Evolutionary conservation across 129 eudicot species (phyloP).

Genomic region (Erigeron canadensis): DNA sequence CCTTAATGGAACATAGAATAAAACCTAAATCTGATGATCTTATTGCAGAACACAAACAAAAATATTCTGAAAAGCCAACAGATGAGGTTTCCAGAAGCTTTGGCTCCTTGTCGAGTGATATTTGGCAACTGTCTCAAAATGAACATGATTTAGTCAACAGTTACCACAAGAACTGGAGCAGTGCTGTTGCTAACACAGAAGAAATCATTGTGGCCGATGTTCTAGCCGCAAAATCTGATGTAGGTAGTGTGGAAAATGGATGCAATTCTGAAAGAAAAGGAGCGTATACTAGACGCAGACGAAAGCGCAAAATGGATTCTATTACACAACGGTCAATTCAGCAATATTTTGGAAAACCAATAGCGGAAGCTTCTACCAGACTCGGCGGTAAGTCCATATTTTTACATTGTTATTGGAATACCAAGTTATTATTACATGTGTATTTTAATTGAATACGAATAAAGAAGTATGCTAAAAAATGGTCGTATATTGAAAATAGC

Average conservation of each 20-base stretch:
- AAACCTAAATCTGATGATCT: not conserved
- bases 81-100: not conserved
- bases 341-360: not conserved
- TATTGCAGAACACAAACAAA: not conserved
- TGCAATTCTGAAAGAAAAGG: not conserved
- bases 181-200: not conserved
- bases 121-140: not conserved
- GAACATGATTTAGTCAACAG: not conserved
- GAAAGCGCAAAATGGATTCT: slow-evolving; percentile 5
- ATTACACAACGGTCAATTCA: not conserved
- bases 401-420: no score
- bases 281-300: not conserved
- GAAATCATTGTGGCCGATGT: not conserved
- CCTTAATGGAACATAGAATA: not conserved
- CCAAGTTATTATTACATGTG: no score
- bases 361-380: not conserved
- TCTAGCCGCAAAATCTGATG: not conserved
- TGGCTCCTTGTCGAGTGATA: not conserved
- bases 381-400: not conserved
- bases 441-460: no score
- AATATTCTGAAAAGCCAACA: not conserved
- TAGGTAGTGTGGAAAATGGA: not conserved
- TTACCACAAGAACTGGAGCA: not conserved
- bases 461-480: no score
- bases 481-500: no score